Base-by-base conservation (phyloP, 2,329 filamentous ascomycete species). In the Exophiala sideris region DNA sequence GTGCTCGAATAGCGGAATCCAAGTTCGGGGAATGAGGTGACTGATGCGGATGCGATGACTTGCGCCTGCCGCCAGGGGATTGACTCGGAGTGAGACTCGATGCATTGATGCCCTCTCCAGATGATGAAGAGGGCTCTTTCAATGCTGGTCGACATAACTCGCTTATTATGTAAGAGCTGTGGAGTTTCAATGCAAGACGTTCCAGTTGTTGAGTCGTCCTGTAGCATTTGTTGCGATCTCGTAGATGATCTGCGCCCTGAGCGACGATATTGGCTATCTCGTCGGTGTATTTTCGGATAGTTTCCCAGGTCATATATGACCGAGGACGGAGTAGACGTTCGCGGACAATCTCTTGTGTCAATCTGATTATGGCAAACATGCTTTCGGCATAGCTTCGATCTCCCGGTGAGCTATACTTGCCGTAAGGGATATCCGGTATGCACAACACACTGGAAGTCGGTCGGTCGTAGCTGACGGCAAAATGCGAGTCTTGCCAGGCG, bases 401-500 rank as follows among this genome's bases (percentile, higher is more conserved):
- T 2, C 78, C 77, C 0, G 76, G 71, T 33, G 70, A 70, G 9
- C 76, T 76, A 39, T 73, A 71, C 12, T 73, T 70, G 59, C 72
- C 68, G 64, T 80, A 74, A 21, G 77, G 71, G 7, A 79, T 79
- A 42, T 76, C 73, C 1, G 75, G 73, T 55, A 77, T 76, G 48
- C 75, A 71, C n/a, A 80, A 77, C 5, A 79, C 79, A 21, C 73
- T 77, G 11, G 78, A 79, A 2, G 80, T 80, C 1, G 76, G 76
- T 35, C 82, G 71, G 62, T 85, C 82, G 62, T 84, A 85, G 2
- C 81, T 84, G 32, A 85, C 77, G 7, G 81, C 84, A 20, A 85
- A 76, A 44, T 85, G 73, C 52, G 80, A 83, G 61, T 85, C 82
- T 64, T 85, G 82, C 82, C 82, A 85, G 32, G 84, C 75, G 59